phyloP scores from a whole-genome alignment of 192 early-diverging fungal genomes.

The Bifiguratus adelaidae region DNA sequence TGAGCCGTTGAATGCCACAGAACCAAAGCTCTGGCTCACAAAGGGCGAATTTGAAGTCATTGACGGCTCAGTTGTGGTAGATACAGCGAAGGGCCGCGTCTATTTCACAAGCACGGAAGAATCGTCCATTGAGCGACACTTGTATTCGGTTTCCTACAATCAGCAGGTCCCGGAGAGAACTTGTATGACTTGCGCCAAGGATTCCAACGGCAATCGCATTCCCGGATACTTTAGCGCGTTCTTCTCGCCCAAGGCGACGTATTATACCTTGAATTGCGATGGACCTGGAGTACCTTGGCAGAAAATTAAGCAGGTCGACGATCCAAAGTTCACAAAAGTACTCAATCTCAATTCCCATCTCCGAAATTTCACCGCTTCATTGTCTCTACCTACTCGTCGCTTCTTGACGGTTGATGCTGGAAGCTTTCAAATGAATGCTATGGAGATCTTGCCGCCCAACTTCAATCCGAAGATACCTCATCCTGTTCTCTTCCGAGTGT shows the following conservation, averaged over 20 bases:
- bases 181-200: constrained; percentile 16
- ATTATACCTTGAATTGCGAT: constrained; percentile 65
- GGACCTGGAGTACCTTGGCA: constrained; percentile 82
- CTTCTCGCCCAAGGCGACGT: constrained; percentile 65
- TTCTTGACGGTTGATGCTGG: background rate
- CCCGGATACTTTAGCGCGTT: constrained; percentile 54
- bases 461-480: constrained; percentile 69
- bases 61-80: constrained; percentile 24
- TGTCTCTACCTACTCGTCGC: background rate
- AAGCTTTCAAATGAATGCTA: constrained; percentile 55
- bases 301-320: constrained; percentile 41
- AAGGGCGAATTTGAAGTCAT: constrained; percentile 64
- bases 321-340: constrained; percentile 38
- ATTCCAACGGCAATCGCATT: constrained; percentile 12
- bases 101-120: constrained; percentile 19
- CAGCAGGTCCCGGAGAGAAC: constrained; percentile 1
- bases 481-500: constrained; percentile 79
- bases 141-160: constrained; percentile 20
- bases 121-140: constrained; percentile 24
- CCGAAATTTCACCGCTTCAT: background rate
- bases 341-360: constrained; percentile 38
- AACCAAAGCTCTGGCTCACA: constrained; percentile 48
- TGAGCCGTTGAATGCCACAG: constrained; percentile 22
- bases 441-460: constrained; percentile 66
- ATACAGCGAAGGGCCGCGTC: constrained; percentile 12